Evolutionary conservation across 2,329 filamentous ascomycete species (phyloP).

Genomic region (Verticillium alfalfae): DNA sequence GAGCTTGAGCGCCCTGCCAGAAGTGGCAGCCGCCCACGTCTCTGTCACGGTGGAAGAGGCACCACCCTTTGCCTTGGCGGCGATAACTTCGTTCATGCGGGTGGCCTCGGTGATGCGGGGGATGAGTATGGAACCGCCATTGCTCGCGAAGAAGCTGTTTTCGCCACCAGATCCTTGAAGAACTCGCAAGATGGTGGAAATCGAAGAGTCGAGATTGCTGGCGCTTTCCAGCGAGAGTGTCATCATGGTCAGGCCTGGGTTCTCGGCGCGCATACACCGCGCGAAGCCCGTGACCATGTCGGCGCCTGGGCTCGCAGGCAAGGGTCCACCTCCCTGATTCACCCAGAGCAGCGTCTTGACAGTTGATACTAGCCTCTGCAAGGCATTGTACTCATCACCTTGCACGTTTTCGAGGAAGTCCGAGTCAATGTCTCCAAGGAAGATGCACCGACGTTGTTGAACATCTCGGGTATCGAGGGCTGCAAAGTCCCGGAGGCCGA

Average conservation of each 20-base stretch:
- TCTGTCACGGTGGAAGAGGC: conserved; percentile 14
- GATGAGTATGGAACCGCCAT: background rate
- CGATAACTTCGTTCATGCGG: conserved; percentile 2
- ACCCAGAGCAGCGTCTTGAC: too few species aligned
- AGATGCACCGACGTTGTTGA: too few species aligned
- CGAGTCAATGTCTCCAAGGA: too few species aligned
- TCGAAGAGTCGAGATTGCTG: conserved; percentile 2
- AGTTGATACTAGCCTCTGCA: too few species aligned
- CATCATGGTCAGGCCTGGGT: conserved; percentile 16
- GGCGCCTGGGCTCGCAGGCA: too few species aligned
- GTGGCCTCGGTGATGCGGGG: conserved; percentile 13
- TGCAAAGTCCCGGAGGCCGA: too few species aligned
- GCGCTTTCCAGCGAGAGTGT: conserved; percentile 1
- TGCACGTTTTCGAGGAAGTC: too few species aligned
- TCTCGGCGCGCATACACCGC: too few species aligned
- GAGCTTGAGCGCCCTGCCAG: conserved; percentile 11
- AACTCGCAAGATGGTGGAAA: conserved; percentile 4
- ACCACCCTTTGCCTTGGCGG: conserved; percentile 3
- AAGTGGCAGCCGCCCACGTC: background rate
- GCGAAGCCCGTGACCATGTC: too few species aligned
- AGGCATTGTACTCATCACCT: too few species aligned
- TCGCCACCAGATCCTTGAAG: conserved; percentile 57
- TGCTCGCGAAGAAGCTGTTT: background rate
- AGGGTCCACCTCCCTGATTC: too few species aligned
- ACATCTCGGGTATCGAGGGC: too few species aligned